These are phyloP conservation scores for Claviceps pazoutovae DNA, from an alignment of 2,329 filamentous ascomycete species.

Conservation along the genomic window DNA sequence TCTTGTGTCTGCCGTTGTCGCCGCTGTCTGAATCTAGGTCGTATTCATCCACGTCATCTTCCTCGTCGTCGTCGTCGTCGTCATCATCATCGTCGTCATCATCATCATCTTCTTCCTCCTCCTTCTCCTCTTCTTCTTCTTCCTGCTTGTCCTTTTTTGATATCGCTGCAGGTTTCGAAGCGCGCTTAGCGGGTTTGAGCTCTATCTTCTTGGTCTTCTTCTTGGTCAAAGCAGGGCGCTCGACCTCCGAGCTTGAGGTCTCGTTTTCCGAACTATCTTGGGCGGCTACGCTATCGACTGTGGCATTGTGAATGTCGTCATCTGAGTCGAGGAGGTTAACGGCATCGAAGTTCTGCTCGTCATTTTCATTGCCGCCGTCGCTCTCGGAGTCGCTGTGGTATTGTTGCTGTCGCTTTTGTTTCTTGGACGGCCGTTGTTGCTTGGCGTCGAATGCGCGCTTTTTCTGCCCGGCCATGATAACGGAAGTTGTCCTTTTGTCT, in stretches of 20 bases:
- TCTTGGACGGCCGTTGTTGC: slow-evolving; percentile 33
- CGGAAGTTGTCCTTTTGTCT: slow-evolving; percentile 4
- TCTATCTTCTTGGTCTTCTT: slow-evolving; percentile 11
- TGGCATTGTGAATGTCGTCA: slow-evolving; percentile 40
- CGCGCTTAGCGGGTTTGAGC: slow-evolving; percentile 11
- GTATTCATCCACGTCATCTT: slow-evolving; percentile 20
- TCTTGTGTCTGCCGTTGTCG: slow-evolving; percentile 12
- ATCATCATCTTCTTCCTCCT: slow-evolving; percentile 17
- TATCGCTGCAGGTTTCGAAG: background rate
- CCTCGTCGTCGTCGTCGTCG: slow-evolving; percentile 20
- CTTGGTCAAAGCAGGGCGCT: slow-evolving; percentile 9
- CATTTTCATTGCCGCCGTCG: slow-evolving; percentile 17
- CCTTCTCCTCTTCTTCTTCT: slow-evolving; percentile 13
- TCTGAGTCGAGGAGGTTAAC: slow-evolving; percentile 44
- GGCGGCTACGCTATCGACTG: slow-evolving; percentile 32
- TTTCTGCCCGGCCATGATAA: slow-evolving; percentile 21
- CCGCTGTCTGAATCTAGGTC: slow-evolving; percentile 13
- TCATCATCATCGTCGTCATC: slow-evolving; percentile 18
- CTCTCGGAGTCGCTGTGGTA: slow-evolving; percentile 40
- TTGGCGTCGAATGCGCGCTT: slow-evolving; percentile 19
- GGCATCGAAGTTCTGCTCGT: slow-evolving; percentile 31
- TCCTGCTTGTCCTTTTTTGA: slow-evolving; percentile 15
- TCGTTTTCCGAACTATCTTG: slow-evolving; percentile 2
- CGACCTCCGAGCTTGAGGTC: slow-evolving; percentile 24
- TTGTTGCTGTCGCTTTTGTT: slow-evolving; percentile 31